A percentile compares a stretch with the other conserved stretches of the same genome.
These are phyloP conservation scores for Ogataea salicorniae DNA, from an alignment of 805 yeast genomes.

Conservation along the genomic window DNA sequence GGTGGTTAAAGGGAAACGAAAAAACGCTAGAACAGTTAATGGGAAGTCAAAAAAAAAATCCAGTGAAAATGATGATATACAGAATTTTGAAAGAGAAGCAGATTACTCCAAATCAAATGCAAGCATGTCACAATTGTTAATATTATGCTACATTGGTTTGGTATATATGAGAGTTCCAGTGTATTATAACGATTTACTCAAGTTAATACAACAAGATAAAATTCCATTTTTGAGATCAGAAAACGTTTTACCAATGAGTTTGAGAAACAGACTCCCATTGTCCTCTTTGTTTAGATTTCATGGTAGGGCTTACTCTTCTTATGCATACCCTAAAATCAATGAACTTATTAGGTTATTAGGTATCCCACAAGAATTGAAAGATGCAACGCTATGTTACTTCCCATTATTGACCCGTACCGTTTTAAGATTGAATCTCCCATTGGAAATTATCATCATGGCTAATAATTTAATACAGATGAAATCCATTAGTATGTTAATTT, in stretches of 20 bases:
- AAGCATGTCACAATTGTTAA: constrained; percentile 7
- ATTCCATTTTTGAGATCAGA: constrained; percentile 38
- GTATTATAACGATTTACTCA: constrained; percentile 43
- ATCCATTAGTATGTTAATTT: constrained; percentile 9
- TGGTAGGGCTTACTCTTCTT: constrained; percentile 4
- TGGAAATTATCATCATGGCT: constrained; percentile 39
- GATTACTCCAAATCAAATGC: too few species aligned
- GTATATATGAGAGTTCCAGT: constrained; percentile 45
- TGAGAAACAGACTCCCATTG: constrained; percentile 15
- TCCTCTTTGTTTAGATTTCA: constrained; percentile 10
- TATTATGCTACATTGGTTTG: constrained; percentile 47
- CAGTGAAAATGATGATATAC: not conserved
- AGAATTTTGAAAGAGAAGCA: not conserved
- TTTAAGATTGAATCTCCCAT: constrained; percentile 43
- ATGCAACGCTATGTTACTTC: constrained; percentile 24
- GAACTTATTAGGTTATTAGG: not conserved
- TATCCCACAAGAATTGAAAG: not conserved
- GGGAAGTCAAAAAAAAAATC: not conserved
- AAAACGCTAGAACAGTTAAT: not conserved
- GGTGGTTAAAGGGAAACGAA: not conserved
- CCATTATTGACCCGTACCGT: constrained; percentile 39
- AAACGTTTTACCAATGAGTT: constrained; percentile 15
- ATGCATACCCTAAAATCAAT: not conserved
- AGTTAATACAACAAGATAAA: constrained; percentile 36
- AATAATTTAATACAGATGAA: constrained; percentile 22